Evolutionary conservation across 768 basidiomycete species (phyloP), one percentile per base, ranked within the genome.

Genomic region (Kwoniella botswanensis): DNA sequence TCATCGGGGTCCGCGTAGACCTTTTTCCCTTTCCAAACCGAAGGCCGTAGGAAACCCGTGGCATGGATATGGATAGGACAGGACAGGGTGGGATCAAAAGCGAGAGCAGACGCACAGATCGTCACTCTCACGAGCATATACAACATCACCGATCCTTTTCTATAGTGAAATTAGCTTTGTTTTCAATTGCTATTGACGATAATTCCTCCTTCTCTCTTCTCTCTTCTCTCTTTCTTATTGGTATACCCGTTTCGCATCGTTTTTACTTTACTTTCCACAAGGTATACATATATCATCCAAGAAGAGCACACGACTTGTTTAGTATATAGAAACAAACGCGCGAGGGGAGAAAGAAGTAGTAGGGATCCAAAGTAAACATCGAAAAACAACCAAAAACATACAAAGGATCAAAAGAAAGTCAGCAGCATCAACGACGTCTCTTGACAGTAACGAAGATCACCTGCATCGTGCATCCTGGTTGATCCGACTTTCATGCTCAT

Each of bases 41-140:
- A 50, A 42, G 70, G 65, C 35, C 56, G 44, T 12, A n/a, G 63
- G 50, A 73, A 73, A 26, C 26, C 26, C 26, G 26, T 26, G 26
- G 26, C 26, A 26, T 26, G 26, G n/a, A n/a, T n/a, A n/a, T n/a
- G n/a, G n/a, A n/a, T n/a, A n/a, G n/a, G n/a, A n/a, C n/a, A n/a
- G n/a, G n/a, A n/a, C n/a, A n/a, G n/a, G 26, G 26, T 63, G 65
- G 60, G 29, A 56, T 69, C 21, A 52, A 43, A 43, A 11, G 68
- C 61, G 1, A 66, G 46, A 59, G 3, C 46, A 58, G 18, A 65
- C 66, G 61, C 50, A 65, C 29, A 74, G 71, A 68, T 43, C 68
- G 43, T 35, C 35, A 26, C 29, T 65, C 3, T 60, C 26, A 56
- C 64, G 43, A 13, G 15, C 43, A 54, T 11, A 13, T 10, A 26